Conservation (phyloP, 1,284 basidiomycete genomes). For the Anthracocystis panici-leucophaei region DNA sequence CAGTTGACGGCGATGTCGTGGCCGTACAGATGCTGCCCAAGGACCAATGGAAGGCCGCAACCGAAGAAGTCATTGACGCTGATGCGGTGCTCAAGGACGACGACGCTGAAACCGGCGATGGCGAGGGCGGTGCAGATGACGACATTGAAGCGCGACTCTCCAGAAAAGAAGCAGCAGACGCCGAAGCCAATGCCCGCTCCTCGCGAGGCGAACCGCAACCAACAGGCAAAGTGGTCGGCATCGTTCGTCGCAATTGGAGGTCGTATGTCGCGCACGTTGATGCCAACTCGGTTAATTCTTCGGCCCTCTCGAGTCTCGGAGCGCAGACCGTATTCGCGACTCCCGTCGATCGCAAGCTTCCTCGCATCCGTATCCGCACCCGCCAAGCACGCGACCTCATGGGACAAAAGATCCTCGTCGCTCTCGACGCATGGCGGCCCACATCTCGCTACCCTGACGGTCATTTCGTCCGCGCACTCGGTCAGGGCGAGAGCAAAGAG, state of each 20-base stretch:
- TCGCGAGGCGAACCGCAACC: constrained; percentile 79
- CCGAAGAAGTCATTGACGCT: constrained; percentile 89
- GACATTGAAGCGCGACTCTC: constrained; percentile 51
- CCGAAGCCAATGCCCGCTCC: constrained; percentile 70
- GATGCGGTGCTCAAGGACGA: constrained; percentile 85
- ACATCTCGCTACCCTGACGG: constrained; percentile 94
- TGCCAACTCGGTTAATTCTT: constrained; percentile 80
- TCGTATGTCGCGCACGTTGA: constrained; percentile 95
- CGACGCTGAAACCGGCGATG: constrained; percentile 76
- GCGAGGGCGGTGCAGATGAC: constrained; percentile 72
- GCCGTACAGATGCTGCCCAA: constrained; percentile 89
- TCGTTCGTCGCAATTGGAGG: constrained; percentile 95
- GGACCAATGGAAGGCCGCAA: constrained; percentile 90
- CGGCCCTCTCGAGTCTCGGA: constrained; percentile 81
- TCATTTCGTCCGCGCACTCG: constrained; percentile 93
- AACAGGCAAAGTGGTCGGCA: constrained; percentile 89
- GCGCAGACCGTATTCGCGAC: constrained; percentile 94
- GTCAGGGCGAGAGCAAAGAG: constrained; percentile 91
- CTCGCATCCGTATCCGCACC: constrained; percentile 92
- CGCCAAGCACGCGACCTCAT: constrained; percentile 90
- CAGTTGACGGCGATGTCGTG: constrained; percentile 92
- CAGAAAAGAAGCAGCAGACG: constrained; percentile 61
- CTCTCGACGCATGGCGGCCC: constrained; percentile 90
- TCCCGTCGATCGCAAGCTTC: constrained; percentile 89
- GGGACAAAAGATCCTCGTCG: constrained; percentile 94